Percentiles rank a stretch among this genome's conserved stretches.
Conservation (phyloP, 169 alveolate species). For the Miamiensis avidus region DNA sequence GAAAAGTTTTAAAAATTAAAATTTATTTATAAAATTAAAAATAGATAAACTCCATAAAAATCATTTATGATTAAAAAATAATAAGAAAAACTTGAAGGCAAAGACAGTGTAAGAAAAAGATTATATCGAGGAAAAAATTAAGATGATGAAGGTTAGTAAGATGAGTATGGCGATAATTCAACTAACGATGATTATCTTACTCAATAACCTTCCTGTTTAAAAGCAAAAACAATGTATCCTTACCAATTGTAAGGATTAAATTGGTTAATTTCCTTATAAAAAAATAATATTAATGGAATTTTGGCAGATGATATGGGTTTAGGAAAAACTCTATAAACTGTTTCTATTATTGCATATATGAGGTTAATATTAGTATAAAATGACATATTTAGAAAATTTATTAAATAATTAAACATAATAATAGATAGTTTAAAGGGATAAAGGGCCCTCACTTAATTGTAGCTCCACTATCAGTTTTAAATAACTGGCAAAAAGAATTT, state of each 20-base stretch:
- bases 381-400: too few species aligned
- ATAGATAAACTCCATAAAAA: too few species aligned
- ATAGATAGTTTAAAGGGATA: slow-evolving; percentile 38
- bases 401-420: slow-evolving; percentile 3
- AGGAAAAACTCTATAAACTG: slow-evolving; percentile 90
- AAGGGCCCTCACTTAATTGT: slow-evolving; percentile 93
- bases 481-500: slow-evolving; percentile 95
- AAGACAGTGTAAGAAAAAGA: neutral
- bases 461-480: slow-evolving; percentile 94
- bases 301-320: slow-evolving; percentile 94
- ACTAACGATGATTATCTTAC: too few species aligned
- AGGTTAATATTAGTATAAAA: slow-evolving; percentile 33
- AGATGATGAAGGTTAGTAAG: neutral
- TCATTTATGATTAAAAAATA: neutral
- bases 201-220: neutral
- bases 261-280: slow-evolving; percentile 82
- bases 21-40: too few species aligned
- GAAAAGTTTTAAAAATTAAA: too few species aligned
- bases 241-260: slow-evolving; percentile 89
- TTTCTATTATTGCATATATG: slow-evolving; percentile 78
- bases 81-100: neutral
- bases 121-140: neutral
- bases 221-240: neutral
- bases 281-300: slow-evolving; percentile 87
- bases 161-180: neutral